These are phyloP conservation scores for Chlorella sp. DNA, from an alignment of 139 green algal genomes.

Conservation along the genomic window DNA sequence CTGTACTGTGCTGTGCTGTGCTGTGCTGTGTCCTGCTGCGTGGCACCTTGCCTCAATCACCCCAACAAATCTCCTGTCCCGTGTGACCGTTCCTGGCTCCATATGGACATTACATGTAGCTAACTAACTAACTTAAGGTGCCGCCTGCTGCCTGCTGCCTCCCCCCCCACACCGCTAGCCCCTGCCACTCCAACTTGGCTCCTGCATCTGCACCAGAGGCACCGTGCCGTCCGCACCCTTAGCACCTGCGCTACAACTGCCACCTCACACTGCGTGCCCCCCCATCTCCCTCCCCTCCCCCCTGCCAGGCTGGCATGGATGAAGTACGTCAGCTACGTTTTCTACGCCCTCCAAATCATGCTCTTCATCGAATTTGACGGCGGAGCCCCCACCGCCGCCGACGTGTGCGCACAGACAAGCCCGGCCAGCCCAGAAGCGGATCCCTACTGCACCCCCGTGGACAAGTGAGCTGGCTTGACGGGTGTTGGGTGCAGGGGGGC, in stretches of 20 bases:
- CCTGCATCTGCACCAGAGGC: neutral
- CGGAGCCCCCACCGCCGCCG: conserved; percentile 1
- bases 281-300: no score
- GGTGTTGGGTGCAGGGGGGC: neutral
- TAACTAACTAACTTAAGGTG: no score
- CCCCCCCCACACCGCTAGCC: neutral
- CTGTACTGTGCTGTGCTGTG: no score
- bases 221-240: no score
- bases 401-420: conserved; percentile 16
- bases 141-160: neutral
- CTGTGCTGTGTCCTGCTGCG: neutral
- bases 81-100: no score
- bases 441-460: conserved; percentile 22
- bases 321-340: conserved; percentile 68
- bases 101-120: no score
- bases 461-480: conserved; percentile 8
- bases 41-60: no score
- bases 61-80: no score
- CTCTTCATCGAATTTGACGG: conserved; percentile 46
- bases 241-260: no score
- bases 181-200: neutral
- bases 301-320: conserved; percentile 60
- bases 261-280: neutral
- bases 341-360: conserved; percentile 53
- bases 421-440: conserved; percentile 3